A percentile compares a stretch with the other conserved stretches of the same genome.
phyloP scores from a whole-genome alignment of 108 stramenopile genomes.

The Pseudonitzschia multiseries region DNA sequence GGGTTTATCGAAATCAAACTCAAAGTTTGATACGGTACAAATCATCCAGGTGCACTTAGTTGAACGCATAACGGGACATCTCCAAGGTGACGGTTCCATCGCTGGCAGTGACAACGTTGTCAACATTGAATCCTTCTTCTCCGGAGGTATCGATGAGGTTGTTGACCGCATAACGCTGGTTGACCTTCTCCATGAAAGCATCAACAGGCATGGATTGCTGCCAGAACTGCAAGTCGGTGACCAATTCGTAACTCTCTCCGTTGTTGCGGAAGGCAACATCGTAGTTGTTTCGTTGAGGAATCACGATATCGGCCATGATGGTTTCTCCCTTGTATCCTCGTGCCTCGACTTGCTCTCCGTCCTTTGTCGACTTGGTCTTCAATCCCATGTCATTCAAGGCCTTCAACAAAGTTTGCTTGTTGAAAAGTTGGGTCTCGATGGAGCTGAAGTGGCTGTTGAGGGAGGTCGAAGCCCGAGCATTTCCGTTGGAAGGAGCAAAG shows the following conservation, averaged over 20 bases:
- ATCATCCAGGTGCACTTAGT: not conserved
- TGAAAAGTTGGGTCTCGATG: constrained; percentile 13
- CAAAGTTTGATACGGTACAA: no score
- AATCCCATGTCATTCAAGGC: constrained; percentile 19
- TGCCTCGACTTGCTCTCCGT: constrained; percentile 12
- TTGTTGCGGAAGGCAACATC: constrained; percentile 21
- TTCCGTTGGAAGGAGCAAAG: constrained; percentile 6
- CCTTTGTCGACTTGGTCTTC: constrained; percentile 1
- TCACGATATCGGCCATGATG: constrained; percentile 17
- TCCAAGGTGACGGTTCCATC: constrained; percentile 21
- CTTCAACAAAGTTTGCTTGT: constrained; percentile 18
- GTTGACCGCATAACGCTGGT: constrained; percentile 17
- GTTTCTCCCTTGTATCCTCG: constrained; percentile 23
- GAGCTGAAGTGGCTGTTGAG: constrained; percentile 19
- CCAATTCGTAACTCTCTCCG: constrained; percentile 24
- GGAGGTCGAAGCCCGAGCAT: not conserved
- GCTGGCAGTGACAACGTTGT: not conserved
- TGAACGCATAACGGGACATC: constrained; percentile 18
- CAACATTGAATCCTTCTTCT: constrained; percentile 17
- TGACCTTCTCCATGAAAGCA: constrained; percentile 28
- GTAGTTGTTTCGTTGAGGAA: constrained; percentile 16
- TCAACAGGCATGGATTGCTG: constrained; percentile 22
- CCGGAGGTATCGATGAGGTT: not conserved
- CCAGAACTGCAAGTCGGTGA: constrained; percentile 25
- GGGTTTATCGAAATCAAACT: no score